These are phyloP conservation scores for Kodamaea sp. DNA, from an alignment of 1,139 yeast species.

Conservation along the genomic window DNA sequence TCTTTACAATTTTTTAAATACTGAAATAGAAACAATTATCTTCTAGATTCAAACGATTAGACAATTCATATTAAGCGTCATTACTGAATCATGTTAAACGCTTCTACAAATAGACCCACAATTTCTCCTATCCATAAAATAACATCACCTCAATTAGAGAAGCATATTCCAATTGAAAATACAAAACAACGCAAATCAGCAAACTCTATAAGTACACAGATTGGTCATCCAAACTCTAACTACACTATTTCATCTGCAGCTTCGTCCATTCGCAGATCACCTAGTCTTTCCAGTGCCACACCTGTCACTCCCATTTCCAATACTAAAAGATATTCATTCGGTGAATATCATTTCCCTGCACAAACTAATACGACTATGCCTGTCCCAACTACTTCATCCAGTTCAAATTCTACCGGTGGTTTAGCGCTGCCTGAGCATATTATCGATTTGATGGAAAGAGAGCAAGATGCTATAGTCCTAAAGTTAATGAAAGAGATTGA, in stretches of 20 bases:
- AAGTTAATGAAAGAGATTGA: slow-evolving; percentile 56
- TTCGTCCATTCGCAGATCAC: slow-evolving; percentile 12
- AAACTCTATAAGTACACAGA: slow-evolving; percentile 5
- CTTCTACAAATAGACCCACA: no score
- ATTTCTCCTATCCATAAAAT: no score
- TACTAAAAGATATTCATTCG: slow-evolving; percentile 11
- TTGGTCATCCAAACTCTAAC: slow-evolving; percentile 5
- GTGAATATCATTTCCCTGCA: slow-evolving; percentile 9
- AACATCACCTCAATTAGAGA: slow-evolving; percentile 7
- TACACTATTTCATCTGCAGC: slow-evolving; percentile 11
- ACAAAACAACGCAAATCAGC: slow-evolving; percentile 2
- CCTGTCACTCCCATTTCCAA: slow-evolving; percentile 10
- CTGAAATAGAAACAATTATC: no score
- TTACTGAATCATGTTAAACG: no score
- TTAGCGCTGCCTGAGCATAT: slow-evolving; percentile 35
- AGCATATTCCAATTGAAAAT: not conserved
- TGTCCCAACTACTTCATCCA: no score
- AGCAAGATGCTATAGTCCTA: slow-evolving; percentile 64
- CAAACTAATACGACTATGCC: slow-evolving; percentile 6
- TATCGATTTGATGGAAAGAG: slow-evolving; percentile 63
- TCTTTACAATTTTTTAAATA: no score
- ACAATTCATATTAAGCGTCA: no score
- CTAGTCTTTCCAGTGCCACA: slow-evolving; percentile 11
- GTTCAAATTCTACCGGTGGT: no score
- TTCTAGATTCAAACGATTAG: no score